Base-by-base conservation (phyloP, 192 early-diverging fungal species). In the Coemansia sp. region DNA sequence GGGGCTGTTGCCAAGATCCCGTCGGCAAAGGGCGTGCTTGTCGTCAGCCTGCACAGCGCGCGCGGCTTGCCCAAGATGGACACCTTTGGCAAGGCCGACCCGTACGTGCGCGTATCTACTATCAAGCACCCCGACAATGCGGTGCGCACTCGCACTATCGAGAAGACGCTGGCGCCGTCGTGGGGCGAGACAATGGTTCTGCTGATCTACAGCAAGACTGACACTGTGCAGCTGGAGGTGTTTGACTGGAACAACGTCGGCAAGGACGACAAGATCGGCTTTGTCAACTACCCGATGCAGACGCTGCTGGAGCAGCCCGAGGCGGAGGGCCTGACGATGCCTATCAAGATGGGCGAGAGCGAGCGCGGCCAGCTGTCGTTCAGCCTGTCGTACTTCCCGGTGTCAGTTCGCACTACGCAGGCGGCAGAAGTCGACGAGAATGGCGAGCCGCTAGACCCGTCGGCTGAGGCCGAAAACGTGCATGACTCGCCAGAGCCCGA, bases 51-150 rank as follows among this genome's bases (percentile, higher is more conserved):
- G 43, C 87, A 90, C 64, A 87, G 89, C 41, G 98, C 92, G 23
- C 90, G 88, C 52, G 87, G 86, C 9, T 76, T 99, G 60, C 92
- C 89, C 75, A 97, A 97, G 77, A 78, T 85, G 26, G 98, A 98
- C 73, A 79, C 92, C 18, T 88, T 95, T 61, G 94, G 95, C 67
- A 91, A 87, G 64, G 88, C 91, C 21, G 98, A 99, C 75, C 98
- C 98, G 26, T 96, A 94, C 69, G 84, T 91, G 55, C 78, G 74
- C 14, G 78, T 98, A 23, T 72, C 75, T 57, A 87, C 84, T 11
- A 78, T 95, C 62, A 91, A 88, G 57, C 90, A 91, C 56, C 87
- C 88, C 14, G 85, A 86, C 60, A 86, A 83, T 35, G 60, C 91
- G 4, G 87, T 72, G 15, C 66, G 85, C 10, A 94, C 95, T 0